Evolutionary conservation across 2,329 filamentous ascomycete species (phyloP).

Genomic region (Fusarium pilosicola): DNA sequence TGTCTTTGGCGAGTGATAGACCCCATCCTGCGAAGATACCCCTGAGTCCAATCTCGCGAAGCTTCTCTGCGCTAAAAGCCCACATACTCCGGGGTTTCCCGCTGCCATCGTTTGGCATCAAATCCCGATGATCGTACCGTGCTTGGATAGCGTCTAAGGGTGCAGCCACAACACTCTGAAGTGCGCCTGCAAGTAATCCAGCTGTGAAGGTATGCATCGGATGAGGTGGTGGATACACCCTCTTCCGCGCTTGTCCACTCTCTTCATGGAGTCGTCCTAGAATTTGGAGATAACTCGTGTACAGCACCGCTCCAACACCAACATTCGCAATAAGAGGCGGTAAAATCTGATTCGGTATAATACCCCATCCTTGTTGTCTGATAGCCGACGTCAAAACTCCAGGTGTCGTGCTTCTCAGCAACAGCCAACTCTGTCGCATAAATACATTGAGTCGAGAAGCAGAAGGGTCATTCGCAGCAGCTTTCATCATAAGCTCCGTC

Average conservation of each 20-base stretch:
- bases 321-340: slow-evolving; percentile 80
- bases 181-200: slow-evolving; percentile 72
- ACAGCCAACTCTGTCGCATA: slow-evolving; percentile 56
- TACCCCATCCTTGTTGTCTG: slow-evolving; percentile 75
- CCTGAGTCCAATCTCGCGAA: slow-evolving; percentile 75
- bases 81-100: slow-evolving; percentile 72
- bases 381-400: slow-evolving; percentile 75
- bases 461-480: slow-evolving; percentile 49
- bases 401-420: slow-evolving; percentile 72
- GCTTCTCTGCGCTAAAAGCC: slow-evolving; percentile 71
- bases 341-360: slow-evolving; percentile 80
- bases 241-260: slow-evolving; percentile 64
- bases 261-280: slow-evolving; percentile 74
- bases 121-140: slow-evolving; percentile 70
- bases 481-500: slow-evolving; percentile 50
- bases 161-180: slow-evolving; percentile 78
- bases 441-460: slow-evolving; percentile 48
- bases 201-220: slow-evolving; percentile 73
- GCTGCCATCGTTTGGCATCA: slow-evolving; percentile 54
- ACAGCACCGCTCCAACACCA: slow-evolving; percentile 77
- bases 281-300: slow-evolving; percentile 79
- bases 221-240: slow-evolving; percentile 76
- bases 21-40: slow-evolving; percentile 81
- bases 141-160: slow-evolving; percentile 81
- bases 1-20: slow-evolving; percentile 75